Conservation (phyloP, 257 asterid genomes). For the Solanum appendiculatum region DNA sequence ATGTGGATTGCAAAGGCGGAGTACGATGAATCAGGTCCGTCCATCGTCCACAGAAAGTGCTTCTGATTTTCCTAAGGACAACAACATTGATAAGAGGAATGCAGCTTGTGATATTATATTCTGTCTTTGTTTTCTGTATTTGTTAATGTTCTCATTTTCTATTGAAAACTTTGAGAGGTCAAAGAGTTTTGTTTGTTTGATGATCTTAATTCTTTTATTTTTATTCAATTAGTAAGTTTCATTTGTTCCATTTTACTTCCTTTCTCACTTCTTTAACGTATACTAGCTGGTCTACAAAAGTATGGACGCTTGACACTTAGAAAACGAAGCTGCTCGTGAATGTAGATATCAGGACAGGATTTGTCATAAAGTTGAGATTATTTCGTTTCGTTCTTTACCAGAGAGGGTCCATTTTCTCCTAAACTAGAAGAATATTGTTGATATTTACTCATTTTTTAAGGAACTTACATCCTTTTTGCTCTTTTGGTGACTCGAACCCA, state of each 20-base stretch:
- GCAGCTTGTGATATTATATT: conserved; percentile 17
- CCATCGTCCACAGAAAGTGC: conserved; percentile 48
- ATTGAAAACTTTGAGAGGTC: conserved; percentile 18
- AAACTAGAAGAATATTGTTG: background rate
- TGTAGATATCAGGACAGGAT: background rate
- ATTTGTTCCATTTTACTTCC: background rate
- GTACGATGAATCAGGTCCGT: conserved; percentile 38
- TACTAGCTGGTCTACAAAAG: background rate
- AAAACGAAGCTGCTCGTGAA: no score
- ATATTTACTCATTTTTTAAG: background rate
- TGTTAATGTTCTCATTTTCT: conserved; percentile 17
- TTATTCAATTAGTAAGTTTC: conserved; percentile 25
- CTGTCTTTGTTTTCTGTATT: conserved; percentile 18
- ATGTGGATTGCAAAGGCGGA: conserved; percentile 40
- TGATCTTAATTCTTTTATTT: conserved; percentile 32
- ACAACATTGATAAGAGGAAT: background rate
- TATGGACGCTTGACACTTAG: background rate
- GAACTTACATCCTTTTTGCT: background rate
- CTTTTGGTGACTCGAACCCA: background rate
- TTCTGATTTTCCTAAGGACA: conserved; percentile 18
- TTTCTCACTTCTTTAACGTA: background rate
- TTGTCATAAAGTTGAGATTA: background rate
- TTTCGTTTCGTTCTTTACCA: no score
- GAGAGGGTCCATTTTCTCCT: background rate
- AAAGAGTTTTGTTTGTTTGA: conserved; percentile 27